Evolutionary conservation across 805 yeast genomes (phyloP), one percentile per base, ranked within the genome.

Genomic region (Starmerella gropengiesseri): DNA sequence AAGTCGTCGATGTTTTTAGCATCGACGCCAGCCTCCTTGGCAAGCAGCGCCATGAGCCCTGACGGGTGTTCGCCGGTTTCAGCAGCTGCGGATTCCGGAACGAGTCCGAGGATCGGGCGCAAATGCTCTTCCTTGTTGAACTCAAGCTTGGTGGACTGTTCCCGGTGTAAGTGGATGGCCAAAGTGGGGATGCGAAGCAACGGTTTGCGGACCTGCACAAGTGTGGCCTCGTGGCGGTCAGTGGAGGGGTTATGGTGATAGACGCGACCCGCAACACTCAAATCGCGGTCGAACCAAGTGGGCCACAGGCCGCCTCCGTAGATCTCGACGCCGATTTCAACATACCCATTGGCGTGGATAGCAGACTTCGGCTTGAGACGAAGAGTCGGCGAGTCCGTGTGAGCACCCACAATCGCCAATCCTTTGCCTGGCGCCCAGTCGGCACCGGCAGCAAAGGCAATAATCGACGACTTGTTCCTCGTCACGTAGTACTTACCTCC

Each of bases 221-320:
- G 67, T 55, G 70, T 76, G 3, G 94, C 73, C 37, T 74, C 72
- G 11, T 36, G 22, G 14, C 22, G 23, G 29, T 29, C 37, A 2
- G 37, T 34, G 7, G 74, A 79, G 18, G 57, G 48, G 26, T 70
- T 70, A 31, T 64, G 69, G 14, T 83, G 80, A 58, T 78, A 78
- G 1, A 89, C 94, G 52, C 97, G 70, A 13, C 98, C 98, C 7
- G 96, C 97, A 46, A 86, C 66, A 29, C 89, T 72, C 53, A 91
- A 70, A 60, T 89, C 96, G 46, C 96, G 75, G 61, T 89, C 98
- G 57, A 91, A 89, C 96, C 97, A 89, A 5, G 95, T 75, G 59
- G 84, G 95, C 77, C 96, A 91, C 43, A 87, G 77, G 39, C 95
- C 91, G 27, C 97, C 97, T 44, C 98, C 97, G 57, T 89, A 89